phyloP scores from a whole-genome alignment of 371 early-diverging fungal genomes.

The Mucor racemosus region DNA sequence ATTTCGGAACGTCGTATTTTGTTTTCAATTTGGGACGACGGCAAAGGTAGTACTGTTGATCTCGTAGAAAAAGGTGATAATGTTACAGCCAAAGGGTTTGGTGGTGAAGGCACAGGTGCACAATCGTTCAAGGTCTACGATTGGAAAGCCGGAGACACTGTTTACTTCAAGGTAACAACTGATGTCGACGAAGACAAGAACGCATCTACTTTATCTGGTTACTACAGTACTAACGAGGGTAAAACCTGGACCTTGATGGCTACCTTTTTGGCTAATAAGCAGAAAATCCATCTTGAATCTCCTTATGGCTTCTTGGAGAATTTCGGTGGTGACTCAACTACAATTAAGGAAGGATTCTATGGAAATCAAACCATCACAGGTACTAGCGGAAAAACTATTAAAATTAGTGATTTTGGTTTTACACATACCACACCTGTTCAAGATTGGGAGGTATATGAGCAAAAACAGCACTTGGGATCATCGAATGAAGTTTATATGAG shows the following conservation, averaged over 20 bases:
- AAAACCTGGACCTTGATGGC: slow-evolving; percentile 20
- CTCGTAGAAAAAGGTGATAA: not conserved
- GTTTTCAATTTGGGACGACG: slow-evolving; percentile 28
- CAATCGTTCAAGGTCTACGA: slow-evolving; percentile 14
- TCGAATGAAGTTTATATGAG: no score
- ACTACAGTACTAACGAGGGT: slow-evolving; percentile 8
- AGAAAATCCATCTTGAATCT: not conserved
- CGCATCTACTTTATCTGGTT: slow-evolving; percentile 11
- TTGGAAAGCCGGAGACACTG: slow-evolving; percentile 18
- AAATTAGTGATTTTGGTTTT: no score
- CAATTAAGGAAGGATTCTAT: slow-evolving; percentile 16
- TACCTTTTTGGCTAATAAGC: slow-evolving; percentile 12
- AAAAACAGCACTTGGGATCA: no score
- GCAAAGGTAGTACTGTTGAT: slow-evolving; percentile 24
- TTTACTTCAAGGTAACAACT: slow-evolving; percentile 16
- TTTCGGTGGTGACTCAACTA: slow-evolving; percentile 9
- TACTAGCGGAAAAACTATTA: not conserved
- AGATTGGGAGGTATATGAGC: no score
- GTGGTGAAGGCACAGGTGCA: slow-evolving; percentile 28
- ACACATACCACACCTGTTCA: no score
- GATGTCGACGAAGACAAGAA: slow-evolving; percentile 3
- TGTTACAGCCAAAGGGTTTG: slow-evolving; percentile 18
- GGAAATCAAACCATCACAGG: slow-evolving; percentile 19
- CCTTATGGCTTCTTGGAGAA: slow-evolving; percentile 25
- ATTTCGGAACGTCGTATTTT: slow-evolving; percentile 20